Conservation (phyloP, 1,139 yeast species). For the Blastobotrys ciferrii region DNA sequence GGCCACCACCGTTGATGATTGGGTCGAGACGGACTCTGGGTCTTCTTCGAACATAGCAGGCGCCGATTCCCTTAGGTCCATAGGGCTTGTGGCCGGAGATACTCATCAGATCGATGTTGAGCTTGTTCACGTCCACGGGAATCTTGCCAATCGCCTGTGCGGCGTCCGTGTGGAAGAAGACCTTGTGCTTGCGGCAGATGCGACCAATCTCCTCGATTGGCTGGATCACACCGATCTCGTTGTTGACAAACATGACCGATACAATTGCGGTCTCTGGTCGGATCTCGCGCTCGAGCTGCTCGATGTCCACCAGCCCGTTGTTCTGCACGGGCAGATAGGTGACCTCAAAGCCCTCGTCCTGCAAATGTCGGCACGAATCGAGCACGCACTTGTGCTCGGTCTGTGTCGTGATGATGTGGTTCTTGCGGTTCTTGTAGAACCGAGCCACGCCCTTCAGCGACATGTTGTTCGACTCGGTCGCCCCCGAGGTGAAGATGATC, state of each 20-base stretch:
- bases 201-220: constrained; percentile 92
- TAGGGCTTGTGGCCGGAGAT: constrained; percentile 94
- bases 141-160: constrained; percentile 98
- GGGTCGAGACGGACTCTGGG: constrained; percentile 98
- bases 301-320: constrained; percentile 78
- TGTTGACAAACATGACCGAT: constrained; percentile 96
- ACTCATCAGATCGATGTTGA: constrained; percentile 90
- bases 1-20: constrained; percentile 96
- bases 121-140: constrained; percentile 85
- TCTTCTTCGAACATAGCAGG: constrained; percentile 91
- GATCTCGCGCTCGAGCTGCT: constrained; percentile 75
- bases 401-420: constrained; percentile 91
- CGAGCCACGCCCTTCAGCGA: constrained; percentile 93
- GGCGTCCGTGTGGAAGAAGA: constrained; percentile 97
- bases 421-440: constrained; percentile 84
- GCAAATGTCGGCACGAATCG: constrained; percentile 91
- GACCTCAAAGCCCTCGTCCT: constrained; percentile 95
- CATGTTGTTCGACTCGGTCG: constrained; percentile 96
- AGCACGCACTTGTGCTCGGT: constrained; percentile 98
- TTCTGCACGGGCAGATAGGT: constrained; percentile 82
- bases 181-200: constrained; percentile 80
- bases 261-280: constrained; percentile 90
- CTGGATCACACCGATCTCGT: constrained; percentile 97
- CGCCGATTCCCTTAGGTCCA: constrained; percentile 99
- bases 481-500: constrained; percentile 95